Base-by-base conservation (phyloP, 257 asterid genomes). In the Solanum clarkiae region DNA sequence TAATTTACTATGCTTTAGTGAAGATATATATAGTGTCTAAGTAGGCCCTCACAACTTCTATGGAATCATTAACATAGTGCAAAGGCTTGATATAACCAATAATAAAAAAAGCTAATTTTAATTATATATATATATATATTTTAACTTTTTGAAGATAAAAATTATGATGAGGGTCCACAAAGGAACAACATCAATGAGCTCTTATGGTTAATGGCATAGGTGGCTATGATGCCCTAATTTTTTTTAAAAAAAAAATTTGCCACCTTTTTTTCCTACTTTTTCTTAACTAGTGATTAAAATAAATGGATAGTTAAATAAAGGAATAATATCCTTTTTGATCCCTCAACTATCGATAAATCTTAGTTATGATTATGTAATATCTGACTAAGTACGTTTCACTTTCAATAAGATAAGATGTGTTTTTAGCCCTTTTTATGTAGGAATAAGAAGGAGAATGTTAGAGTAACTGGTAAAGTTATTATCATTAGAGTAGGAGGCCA, bases 211-310 rank as follows among this genome's bases (percentile, higher is more conserved):
- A 87, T 85, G 82, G 88, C 74, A 71, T 86, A 79, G 84, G 88
- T 87, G 59, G 84, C 84, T 80, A 88, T 93, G 90, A 87, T 90
- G 88, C 69, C 84, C 81, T 80, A 86, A 86, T 22, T 22, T 88
- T 86, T 36, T 36, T 36, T 4, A 0, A 32, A 32, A 32, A 32
- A 32, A 32, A 26, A 32, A 3, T 56, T 83, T 55, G 70, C 87
- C 81, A 71, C 85, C 86, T 71, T 12, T 84, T 45, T 22, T 10
- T 80, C 77, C 62, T 81, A 82, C 86, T 85, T 86, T 87, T 86
- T 83, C 44, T 83, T 57, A 22, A 83, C 29, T 45, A 22, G 40
- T 53, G 83, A 14, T 22, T 14, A 51, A 51, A 36, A 51, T 45
- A 53, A 69, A 32, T 66, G 29, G 54, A 69, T 24, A 1, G 7